These are phyloP conservation scores for Coniophora puteana DNA, from an alignment of 1,284 basidiomycete genomes.

Conservation along the genomic window DNA sequence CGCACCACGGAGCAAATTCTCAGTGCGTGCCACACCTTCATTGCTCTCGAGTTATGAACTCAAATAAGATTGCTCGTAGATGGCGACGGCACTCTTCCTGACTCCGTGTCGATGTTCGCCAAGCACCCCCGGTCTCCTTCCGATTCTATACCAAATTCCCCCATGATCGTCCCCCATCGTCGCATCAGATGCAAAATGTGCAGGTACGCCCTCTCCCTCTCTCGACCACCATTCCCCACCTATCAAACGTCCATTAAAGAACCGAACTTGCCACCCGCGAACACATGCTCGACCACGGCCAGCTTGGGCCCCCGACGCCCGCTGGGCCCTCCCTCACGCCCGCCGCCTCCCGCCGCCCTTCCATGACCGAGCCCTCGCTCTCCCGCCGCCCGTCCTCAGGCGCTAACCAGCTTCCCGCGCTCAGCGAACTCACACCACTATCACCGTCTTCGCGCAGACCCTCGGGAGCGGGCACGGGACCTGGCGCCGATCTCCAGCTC, in stretches of 20 bases:
- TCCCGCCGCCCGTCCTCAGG: constrained; percentile 24
- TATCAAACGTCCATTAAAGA: constrained; percentile 30
- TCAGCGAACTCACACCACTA: too few species aligned
- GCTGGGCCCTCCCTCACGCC: constrained; percentile 41
- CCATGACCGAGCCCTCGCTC: constrained; percentile 25
- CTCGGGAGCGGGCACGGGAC: too few species aligned
- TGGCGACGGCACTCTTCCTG: constrained; percentile 63
- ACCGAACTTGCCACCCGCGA: constrained; percentile 85
- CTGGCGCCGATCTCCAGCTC: too few species aligned
- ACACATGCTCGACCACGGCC: constrained; percentile 90
- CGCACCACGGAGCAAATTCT: constrained; percentile 70
- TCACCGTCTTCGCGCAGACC: too few species aligned
- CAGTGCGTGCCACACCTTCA: constrained; percentile 45
- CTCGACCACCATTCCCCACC: neutral
- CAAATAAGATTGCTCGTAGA: constrained; percentile 37
- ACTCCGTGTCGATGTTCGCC: constrained; percentile 68
- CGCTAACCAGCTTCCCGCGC: too few species aligned
- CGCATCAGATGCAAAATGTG: constrained; percentile 91
- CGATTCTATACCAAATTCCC: constrained; percentile 58
- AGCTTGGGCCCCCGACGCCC: constrained; percentile 64
- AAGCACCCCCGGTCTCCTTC: constrained; percentile 65
- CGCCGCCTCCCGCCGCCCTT: constrained; percentile 46
- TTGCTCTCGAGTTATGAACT: constrained; percentile 2
- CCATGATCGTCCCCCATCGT: constrained; percentile 45
- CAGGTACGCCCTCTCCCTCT: constrained; percentile 42